Base-by-base conservation (phyloP, 2,329 filamentous ascomycete genomes). In the Neonectria hederae region DNA sequence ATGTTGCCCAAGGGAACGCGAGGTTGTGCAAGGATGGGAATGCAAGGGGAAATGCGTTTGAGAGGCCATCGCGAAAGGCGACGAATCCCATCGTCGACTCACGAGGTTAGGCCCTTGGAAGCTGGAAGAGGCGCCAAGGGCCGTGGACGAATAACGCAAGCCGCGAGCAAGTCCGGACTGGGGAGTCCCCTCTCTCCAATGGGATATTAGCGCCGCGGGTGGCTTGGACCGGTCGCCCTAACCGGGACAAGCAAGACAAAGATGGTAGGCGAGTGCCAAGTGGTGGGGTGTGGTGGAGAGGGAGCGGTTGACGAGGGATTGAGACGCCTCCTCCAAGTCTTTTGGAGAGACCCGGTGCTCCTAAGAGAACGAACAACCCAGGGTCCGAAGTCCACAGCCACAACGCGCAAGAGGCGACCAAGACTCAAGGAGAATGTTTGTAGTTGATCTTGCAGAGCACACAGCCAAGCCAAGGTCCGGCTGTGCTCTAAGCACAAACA, bases 151-250 rank as follows among this genome's bases (percentile, higher is more conserved):
- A 62, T 59, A 55, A 63, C 61, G 61, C 56, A 63, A 70, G 67
- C 63, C 61, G 64, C 59, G 62, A 70, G 67, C 65, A 62, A 57
- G 48, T 57, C 51, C 35, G 40, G 30, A 49, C 53, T 54, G 54
- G 30, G 53, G 38, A 54, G 21, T 14, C 10, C 30, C 28, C 40
- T n/a, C n/a, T n/a, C 63, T 67, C 72, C 71, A 70, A 70, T 72
- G 22, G 60, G 48, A 60, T 49, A 46, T 64, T 74, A 74, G 72
- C 71, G 65, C 63, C 59, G 38, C 72, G 72, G 72, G 72, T 73
- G 69, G 70, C 72, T 73, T 69, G 58, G 66, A 56, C 58, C 59
- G 59, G 62, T 58, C 59, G 59, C 62, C 54, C 69, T 69, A 61
- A 62, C 59, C 66, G 8, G 38, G 38, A 21, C 3, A 42, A 42